Evolutionary conservation across 1,139 yeast species (phyloP), one percentile per base, ranked within the genome.

Genomic region (Saccharomyces hybrid): DNA sequence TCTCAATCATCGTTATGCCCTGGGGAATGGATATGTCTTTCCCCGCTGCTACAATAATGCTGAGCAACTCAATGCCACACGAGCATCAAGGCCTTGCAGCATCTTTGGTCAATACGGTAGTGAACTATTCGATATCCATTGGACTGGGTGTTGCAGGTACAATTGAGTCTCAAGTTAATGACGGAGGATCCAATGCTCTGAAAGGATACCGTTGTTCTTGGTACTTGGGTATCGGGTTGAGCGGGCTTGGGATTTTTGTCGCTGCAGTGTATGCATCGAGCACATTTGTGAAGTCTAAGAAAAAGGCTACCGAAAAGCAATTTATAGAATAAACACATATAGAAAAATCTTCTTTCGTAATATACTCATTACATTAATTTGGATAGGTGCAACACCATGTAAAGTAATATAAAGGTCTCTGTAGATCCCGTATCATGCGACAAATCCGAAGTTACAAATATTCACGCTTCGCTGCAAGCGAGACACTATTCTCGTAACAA

Each of bases 91-190:
- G 88, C 3, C 74, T 82, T 53, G 86, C 88, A 0, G 88, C 84
- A 0, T 80, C 87, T 0, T 71, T 84, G 55, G 81, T 83, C 2
- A 76, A 81, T 3, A 82, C 88, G 0, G 75, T 78, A 52, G 82
- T 82, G 38, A 83, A 83, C 65, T 84, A 83, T 63, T 78, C 86
- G 12, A 80, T 83, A 49, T 78, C 87, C 0, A 69, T 83, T 29
- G 86, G 86, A 1, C 74, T 84, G 49, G 88, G 88, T 0, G 68
- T 83, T 50, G 84, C 88, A 2, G 86, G 86, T 2, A 78, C 84
- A 0, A 84, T 80, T n/a, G 81, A 79, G 60, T 66, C 66, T 49
- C 79, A 79, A 59, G 51, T 48, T 8, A 38, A 38, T 19, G 44
- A 38, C 44, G 44, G 44, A 19, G 44, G 44, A 2, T 8, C 44